Evolutionary conservation across 106 monocot genomes (phyloP).

Genomic region (Cymbidium sinense): DNA sequence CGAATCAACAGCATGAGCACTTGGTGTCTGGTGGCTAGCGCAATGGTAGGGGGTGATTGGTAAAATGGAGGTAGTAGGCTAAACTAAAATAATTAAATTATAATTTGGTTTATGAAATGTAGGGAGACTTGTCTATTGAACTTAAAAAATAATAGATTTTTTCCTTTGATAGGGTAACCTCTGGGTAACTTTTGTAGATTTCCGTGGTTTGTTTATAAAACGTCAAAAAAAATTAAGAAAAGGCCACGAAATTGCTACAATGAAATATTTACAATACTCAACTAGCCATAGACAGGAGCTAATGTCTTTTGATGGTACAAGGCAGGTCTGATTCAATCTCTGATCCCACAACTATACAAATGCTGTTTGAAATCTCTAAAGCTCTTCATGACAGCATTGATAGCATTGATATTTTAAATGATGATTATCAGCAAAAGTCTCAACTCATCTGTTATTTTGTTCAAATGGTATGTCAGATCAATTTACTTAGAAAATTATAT

Average conservation of each 20-base stretch:
- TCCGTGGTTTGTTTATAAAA: background rate
- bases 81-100: background rate
- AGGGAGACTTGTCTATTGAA: background rate
- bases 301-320: background rate
- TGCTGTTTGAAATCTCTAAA: slow-evolving; percentile 30
- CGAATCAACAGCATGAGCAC: background rate
- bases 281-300: no score
- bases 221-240: no score
- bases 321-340: slow-evolving; percentile 14
- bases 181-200: background rate
- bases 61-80: background rate
- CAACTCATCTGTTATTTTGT: slow-evolving; percentile 21
- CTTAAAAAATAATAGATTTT: background rate
- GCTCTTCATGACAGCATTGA: slow-evolving; percentile 21
- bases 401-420: slow-evolving; percentile 17
- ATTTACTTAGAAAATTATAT: background rate
- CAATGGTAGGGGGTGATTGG: background rate
- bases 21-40: background rate
- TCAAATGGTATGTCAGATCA: slow-evolving; percentile 18
- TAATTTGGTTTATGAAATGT: background rate
- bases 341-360: slow-evolving; percentile 18
- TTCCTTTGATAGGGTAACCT: background rate
- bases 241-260: no score
- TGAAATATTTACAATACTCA: no score
- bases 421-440: slow-evolving; percentile 15